Evolutionary conservation across 805 yeast species (phyloP), one percentile per base, ranked within the genome.

Genomic region (Kluyveromyces siamensis): DNA sequence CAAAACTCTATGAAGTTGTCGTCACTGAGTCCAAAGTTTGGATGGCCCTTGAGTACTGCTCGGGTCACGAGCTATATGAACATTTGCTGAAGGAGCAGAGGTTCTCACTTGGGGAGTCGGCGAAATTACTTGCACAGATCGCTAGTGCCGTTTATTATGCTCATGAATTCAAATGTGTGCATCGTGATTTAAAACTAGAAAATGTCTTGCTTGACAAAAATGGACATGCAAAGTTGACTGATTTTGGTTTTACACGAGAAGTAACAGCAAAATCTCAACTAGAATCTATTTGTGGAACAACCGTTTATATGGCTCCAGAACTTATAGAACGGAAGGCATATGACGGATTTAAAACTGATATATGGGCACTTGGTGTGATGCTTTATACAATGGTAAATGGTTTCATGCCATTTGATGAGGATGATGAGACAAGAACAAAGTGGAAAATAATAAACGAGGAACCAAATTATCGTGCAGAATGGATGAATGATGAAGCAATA

Each of bases 241-340:
- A 91, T 68, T 90, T 91, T 67, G 99, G 99, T 0, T 91, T 91
- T 64, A 87, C 96, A 0, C 72, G 98, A 52, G 96, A 87, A 57
- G 79, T 75, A 50, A 73, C 73, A 33, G 70, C 74, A 0, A 72
- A 83, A 45, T 67, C 73, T 6, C 65, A 83, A 43, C 67, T 91
- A 35, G 85, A 83, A 45, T 93, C 96, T 0, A 74, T 89, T 1
- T 91, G 99, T 67, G 99, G 99, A 2, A 91, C 98, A 0, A 81
- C 89, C 1, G 95, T 88, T 2, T 91, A 91, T 63, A 90, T 91
- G 96, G 96, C 99, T 0, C 99, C 99, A 0, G 99, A 91, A 62
- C 71, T 93, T 52, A 71, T 90, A 16, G 71, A 72, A 48, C 75
- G 81, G 52, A 75, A 78, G 51, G 80, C 81, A 42, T 89, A 89